These are phyloP conservation scores for Trichoderma citrinoviride DNA, from an alignment of 2,329 filamentous ascomycete species.

Conservation along the genomic window DNA sequence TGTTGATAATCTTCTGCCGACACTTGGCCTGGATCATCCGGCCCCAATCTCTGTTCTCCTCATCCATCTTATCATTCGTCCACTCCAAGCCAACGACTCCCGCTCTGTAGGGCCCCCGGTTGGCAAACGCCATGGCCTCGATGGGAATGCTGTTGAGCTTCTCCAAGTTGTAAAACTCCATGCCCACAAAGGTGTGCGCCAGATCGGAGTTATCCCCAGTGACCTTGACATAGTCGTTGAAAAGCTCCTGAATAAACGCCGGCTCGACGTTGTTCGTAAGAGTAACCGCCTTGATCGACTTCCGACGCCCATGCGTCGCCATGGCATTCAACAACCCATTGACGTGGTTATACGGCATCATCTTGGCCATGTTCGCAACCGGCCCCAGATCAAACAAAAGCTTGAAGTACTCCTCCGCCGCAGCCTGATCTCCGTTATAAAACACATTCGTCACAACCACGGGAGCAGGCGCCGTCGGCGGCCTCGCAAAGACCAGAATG, in stretches of 20 bases:
- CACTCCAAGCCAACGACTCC: slow-evolving; percentile 1
- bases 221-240: slow-evolving; percentile 30
- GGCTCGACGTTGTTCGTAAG: slow-evolving; percentile 40
- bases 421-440: slow-evolving; percentile 32
- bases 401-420: slow-evolving; percentile 37
- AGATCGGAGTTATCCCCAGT: slow-evolving; percentile 27
- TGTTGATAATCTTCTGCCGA: not conserved
- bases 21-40: slow-evolving; percentile 3
- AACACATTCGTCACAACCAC: slow-evolving; percentile 22
- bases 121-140: slow-evolving; percentile 32
- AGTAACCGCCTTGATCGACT: slow-evolving; percentile 41
- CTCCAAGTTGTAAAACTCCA: slow-evolving; percentile 43
- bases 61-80: not conserved
- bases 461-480: not conserved
- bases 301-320: slow-evolving; percentile 37
- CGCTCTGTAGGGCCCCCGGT: not conserved
- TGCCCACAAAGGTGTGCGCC: slow-evolving; percentile 29
- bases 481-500: slow-evolving; percentile 34
- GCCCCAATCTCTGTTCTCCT: slow-evolving; percentile 10
- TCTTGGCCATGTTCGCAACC: slow-evolving; percentile 34
- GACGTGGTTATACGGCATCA: slow-evolving; percentile 41
- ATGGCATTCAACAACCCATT: slow-evolving; percentile 35
- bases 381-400: slow-evolving; percentile 37
- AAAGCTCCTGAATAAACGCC: not conserved
- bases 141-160: slow-evolving; percentile 30